A percentile compares a stretch with the other conserved stretches of the same genome.
Conservation (phyloP, 2,329 filamentous ascomycete genomes). For the Penicillium sp. region DNA sequence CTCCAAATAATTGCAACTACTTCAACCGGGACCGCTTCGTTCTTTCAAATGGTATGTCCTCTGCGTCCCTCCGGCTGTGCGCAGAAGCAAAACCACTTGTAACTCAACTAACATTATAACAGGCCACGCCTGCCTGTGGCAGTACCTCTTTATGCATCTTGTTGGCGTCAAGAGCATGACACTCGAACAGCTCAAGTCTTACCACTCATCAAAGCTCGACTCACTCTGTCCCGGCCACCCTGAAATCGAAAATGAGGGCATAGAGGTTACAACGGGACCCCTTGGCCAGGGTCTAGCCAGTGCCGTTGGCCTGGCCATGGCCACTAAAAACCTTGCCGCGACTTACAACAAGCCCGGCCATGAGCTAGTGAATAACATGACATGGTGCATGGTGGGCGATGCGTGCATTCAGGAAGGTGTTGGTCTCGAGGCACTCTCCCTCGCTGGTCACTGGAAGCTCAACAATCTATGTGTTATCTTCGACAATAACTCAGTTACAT, state of each 20-base stretch:
- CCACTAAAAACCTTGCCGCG: conserved; percentile 55
- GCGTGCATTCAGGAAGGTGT: conserved; percentile 58
- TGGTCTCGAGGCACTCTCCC: conserved; percentile 53
- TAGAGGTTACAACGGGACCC: conserved; percentile 60
- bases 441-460: conserved; percentile 54
- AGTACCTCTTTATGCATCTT: conserved; percentile 33
- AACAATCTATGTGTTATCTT: conserved; percentile 57
- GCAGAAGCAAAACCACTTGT: neutral
- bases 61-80: neutral
- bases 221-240: conserved; percentile 43
- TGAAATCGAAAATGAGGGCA: conserved; percentile 57
- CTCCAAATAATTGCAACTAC: conserved; percentile 38
- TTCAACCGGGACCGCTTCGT: conserved; percentile 48
- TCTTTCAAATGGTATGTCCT: conserved; percentile 41
- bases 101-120: neutral
- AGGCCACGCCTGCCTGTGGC: conserved; percentile 37
- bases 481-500: conserved; percentile 59
- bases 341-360: conserved; percentile 53
- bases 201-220: conserved; percentile 29
- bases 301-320: conserved; percentile 59
- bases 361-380: conserved; percentile 51
- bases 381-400: conserved; percentile 58
- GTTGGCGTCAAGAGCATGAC: conserved; percentile 33
- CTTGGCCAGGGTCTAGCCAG: conserved; percentile 60
- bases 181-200: conserved; percentile 34